Base-by-base conservation (phyloP, 1,284 basidiomycete genomes). In the Agaricales sp. region DNA sequence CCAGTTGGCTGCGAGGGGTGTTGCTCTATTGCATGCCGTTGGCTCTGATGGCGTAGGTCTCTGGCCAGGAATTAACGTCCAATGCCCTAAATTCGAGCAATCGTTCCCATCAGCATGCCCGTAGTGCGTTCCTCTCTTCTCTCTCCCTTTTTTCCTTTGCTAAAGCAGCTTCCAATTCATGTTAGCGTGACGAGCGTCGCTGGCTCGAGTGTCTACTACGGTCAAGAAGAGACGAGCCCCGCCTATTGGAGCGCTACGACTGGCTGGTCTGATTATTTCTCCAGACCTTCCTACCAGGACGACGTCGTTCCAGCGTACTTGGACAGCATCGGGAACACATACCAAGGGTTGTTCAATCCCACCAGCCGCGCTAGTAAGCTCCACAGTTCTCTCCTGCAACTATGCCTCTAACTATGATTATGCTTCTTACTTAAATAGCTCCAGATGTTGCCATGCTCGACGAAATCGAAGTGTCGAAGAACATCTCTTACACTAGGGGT, bases 281-380 rank as follows among this genome's bases (percentile, higher is more conserved):
- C 56, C 1, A 51, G 54, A 14, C 64, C 67, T 0, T 50, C 45
- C 1, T 70, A 64, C 53, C 68, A 69, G 55, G 45, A 47, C 11
- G 50, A 47, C 1, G 58, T 49, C 16, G 57, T 56, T 22, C 49
- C 49, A 52, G 58, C 53, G 21, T 68, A 55, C 48, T 51, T 66
- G 22, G 54, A 52, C 3, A 47, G 38, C 11, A 8, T 57, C 0
- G 16, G 24, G 14, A 44, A 43, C 14, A 11, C 20, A 8, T 52
- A 52, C 30, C 21, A 41, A 20, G 51, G 51, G 20, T 19, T 25
- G 12, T 52, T 46, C 30, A 51, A 48, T 23, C 35, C 50, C 18
- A 45, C 16, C n/a, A 46, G 46, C 4, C 46, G 46, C n/a, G 30
- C 30, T 35, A 18, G 67, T 43, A 19, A 43, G 41, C 41, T 8